Conservation (phyloP, 176 grass and related monocot species). For the sorghum (Sorghum bicolor) region DNA sequence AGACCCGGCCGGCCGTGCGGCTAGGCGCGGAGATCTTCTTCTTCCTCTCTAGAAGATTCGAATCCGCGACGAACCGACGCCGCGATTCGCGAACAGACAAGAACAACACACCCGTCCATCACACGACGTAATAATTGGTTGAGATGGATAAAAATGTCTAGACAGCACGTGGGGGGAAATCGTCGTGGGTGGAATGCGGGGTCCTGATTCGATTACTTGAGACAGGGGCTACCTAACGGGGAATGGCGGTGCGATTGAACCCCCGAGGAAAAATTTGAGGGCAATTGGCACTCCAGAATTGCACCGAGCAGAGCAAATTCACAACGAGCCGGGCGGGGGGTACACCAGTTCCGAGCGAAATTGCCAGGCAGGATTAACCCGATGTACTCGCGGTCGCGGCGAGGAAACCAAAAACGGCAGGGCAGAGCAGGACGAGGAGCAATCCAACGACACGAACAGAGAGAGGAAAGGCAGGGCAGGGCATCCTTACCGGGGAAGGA, state of each 20-base stretch:
- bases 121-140: background rate
- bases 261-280: background rate
- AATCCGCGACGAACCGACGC: background rate
- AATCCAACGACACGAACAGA: background rate
- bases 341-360: background rate
- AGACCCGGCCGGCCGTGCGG: background rate
- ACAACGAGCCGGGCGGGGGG: too few relatives aligned
- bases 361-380: background rate
- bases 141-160: background rate
- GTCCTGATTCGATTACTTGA: background rate
- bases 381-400: background rate
- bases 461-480: background rate
- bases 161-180: background rate
- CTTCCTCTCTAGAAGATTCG: slow-evolving; percentile 4
- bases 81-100: background rate
- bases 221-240: background rate
- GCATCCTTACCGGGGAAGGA: background rate
- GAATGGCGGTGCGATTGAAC: background rate
- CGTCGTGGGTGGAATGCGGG: background rate
- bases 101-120: background rate
- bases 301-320: background rate
- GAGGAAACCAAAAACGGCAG: background rate
- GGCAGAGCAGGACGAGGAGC: background rate
- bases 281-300: background rate
- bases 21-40: background rate